Evolutionary conservation across 768 basidiomycete species (phyloP), one percentile per base, ranked within the genome.

Genomic region (Tricholoma terreum): DNA sequence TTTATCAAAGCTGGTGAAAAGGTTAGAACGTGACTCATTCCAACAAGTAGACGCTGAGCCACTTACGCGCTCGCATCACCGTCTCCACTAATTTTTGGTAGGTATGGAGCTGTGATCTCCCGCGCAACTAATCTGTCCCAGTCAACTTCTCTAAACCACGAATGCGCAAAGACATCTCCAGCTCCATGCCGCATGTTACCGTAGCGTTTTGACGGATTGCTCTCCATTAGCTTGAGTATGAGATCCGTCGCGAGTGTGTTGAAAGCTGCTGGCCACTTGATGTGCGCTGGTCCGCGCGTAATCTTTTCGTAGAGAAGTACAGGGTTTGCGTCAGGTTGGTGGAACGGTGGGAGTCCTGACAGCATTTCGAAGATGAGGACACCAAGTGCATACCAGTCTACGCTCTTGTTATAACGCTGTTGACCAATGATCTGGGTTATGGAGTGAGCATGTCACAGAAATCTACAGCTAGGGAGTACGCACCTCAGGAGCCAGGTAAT

Each of bases 361-460:
- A 99, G 82, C 95, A 98, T 98, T 73, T 99, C 97, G 69, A 90
- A 99, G 55, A 95, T 90, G 59, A 99, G 85, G 54, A 99, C 92
- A 51, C 97, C 97, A 52, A 98, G 83, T 1, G 97, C 96, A 75
- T 98, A 99, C 95, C 95, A 99, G 68, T 99, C 97, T 2, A 98
- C 96, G 56, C 87, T 89, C 71, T 97, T 96, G 69, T 95, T 96
- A 70, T 99, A 98, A 6, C 94, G 81, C 56, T 85, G 83, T 69
- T 90, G 87, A 15, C 80, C 84, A 69, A 86, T 88, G 71, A 92
- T 85, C 89, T 91, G 46, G 17, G 11, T 21, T 14, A 36, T 19
- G 12, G 30, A 15, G 7, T 53, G 36, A 61, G 50, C 10, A 54
- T 21, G 24, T 49, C 60, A 61, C 49, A 60, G 68, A 35, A 67